phyloP scores from a whole-genome alignment of 2,329 filamentous ascomycete genomes.

The Graphilbum ipis-grandicollis region DNA sequence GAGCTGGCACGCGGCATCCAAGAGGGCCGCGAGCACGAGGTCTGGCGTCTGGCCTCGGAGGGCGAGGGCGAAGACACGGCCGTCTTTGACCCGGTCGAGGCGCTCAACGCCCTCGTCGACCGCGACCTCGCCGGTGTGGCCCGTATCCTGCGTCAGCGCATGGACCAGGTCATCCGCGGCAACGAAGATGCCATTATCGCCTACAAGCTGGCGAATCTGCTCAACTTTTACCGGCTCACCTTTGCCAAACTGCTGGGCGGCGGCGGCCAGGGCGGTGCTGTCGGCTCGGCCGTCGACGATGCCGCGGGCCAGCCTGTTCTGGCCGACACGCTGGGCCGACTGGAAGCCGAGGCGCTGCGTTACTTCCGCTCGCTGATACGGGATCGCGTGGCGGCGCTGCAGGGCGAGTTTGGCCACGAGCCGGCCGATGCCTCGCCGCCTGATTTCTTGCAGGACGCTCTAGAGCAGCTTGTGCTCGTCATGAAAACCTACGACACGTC shows the following conservation, averaged over 20 bases:
- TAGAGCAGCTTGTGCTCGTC: conserved; percentile 61
- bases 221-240: conserved; percentile 76
- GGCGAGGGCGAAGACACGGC: conserved; percentile 34
- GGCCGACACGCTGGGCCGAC: conserved; percentile 45
- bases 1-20: conserved; percentile 73
- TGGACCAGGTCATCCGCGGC: conserved; percentile 81
- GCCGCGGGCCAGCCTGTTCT: conserved; percentile 37
- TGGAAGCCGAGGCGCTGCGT: conserved; percentile 61
- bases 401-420: conserved; percentile 51
- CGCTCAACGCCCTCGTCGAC: conserved; percentile 73
- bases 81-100: conserved; percentile 63
- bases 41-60: conserved; percentile 55
- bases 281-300: neutral
- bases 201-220: conserved; percentile 78
- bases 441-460: conserved; percentile 61
- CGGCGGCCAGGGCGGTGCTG: neutral
- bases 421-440: conserved; percentile 62
- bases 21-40: conserved; percentile 63
- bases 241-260: conserved; percentile 64
- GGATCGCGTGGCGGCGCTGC: conserved; percentile 61
- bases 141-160: conserved; percentile 69
- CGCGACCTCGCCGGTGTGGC: conserved; percentile 68
- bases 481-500: conserved; percentile 82
- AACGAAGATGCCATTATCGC: conserved; percentile 79
- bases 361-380: conserved; percentile 71